phyloP scores from a whole-genome alignment of 108 stramenopile species.

The Skeletonema marinoi region DNA sequence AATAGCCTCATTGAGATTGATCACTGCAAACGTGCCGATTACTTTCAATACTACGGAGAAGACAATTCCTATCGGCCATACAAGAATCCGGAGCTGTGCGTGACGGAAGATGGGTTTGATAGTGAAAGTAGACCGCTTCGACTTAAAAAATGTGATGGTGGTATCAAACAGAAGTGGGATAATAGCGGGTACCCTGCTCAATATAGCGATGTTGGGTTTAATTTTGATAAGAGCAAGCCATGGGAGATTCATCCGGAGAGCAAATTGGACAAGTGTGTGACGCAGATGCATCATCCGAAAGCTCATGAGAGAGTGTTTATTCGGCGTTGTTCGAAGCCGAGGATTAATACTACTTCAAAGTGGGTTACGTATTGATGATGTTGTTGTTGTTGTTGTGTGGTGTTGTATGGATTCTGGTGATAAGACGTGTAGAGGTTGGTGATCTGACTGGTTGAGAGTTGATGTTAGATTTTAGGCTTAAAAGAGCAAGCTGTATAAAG shows the following conservation, averaged over 20 bases:
- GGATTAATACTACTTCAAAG: not conserved
- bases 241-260: constrained; percentile 13
- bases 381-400: no score
- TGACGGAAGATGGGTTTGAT: constrained; percentile 8
- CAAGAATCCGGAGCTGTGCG: not conserved
- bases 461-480: no score
- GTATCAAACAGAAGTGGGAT: not conserved
- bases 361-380: not conserved
- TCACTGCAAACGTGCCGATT: not conserved
- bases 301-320: constrained; percentile 4
- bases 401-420: no score
- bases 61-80: not conserved
- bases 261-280: not conserved
- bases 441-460: no score
- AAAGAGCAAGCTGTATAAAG: no score
- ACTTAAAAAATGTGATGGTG: not conserved
- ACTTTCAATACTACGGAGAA: not conserved
- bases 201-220: not conserved
- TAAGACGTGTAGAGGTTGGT: no score
- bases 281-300: constrained; percentile 26
- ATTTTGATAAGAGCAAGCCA: not conserved
- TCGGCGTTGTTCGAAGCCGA: not conserved
- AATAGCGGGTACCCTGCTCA: not conserved
- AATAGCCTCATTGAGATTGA: constrained; percentile 7
- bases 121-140: not conserved